Percentiles rank a stretch among this genome's conserved stretches.
Conservation (phyloP, 2,329 filamentous ascomycete species). For the Monilinia laxa region DNA sequence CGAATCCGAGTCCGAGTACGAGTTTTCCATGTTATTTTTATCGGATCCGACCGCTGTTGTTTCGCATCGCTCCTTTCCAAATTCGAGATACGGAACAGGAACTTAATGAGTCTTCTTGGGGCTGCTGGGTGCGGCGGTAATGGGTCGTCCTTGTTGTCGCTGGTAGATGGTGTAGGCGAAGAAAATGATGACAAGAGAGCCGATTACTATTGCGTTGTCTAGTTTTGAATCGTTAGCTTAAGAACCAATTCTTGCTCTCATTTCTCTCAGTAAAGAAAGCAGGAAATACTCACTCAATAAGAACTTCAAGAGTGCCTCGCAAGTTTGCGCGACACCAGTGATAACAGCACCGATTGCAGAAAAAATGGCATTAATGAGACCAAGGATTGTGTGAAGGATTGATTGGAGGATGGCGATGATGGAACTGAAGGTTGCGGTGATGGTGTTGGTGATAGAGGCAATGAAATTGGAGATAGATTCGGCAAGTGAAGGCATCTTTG, state of each 20-base stretch:
- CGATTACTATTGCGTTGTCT: constrained; percentile 38
- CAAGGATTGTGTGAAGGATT: constrained; percentile 33
- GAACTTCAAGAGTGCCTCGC: constrained; percentile 38
- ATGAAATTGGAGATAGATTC: constrained; percentile 33
- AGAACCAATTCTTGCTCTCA: not conserved
- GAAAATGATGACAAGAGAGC: constrained; percentile 27
- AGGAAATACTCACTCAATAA: constrained; percentile 34
- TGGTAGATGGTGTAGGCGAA: constrained; percentile 35
- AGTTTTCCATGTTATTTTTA: not conserved
- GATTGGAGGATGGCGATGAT: constrained; percentile 37
- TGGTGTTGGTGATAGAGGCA: constrained; percentile 35
- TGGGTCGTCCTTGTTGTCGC: constrained; percentile 27
- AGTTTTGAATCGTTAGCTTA: constrained; percentile 6
- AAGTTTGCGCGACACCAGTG: constrained; percentile 35
- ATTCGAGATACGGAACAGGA: not conserved
- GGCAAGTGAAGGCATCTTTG: constrained; percentile 37
- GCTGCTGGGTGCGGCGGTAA: constrained; percentile 5
- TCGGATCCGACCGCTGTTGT: not conserved
- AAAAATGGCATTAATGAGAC: constrained; percentile 32
- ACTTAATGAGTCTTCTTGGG: constrained; percentile 20
- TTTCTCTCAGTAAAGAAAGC: not conserved
- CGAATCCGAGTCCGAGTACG: not conserved
- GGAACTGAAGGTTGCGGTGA: constrained; percentile 32
- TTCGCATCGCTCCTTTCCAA: not conserved
- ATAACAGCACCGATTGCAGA: constrained; percentile 32